Evolutionary conservation across 2,329 filamentous ascomycete species (phyloP).

Genomic region (Aspergillus carbonarius): DNA sequence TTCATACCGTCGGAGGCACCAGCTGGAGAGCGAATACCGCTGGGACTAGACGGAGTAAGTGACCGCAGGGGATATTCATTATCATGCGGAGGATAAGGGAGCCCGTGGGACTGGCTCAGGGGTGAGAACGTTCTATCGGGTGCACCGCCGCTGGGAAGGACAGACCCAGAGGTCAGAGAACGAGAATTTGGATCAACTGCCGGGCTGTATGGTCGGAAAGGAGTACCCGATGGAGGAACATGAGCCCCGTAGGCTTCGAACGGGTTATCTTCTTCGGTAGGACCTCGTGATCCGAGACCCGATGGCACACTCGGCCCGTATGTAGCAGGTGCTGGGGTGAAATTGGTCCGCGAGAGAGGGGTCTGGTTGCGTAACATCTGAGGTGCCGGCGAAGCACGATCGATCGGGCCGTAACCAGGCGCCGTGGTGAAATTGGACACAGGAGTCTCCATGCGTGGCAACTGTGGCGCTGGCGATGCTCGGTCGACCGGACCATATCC

Average conservation of each 20-base stretch:
- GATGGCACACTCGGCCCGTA: slow-evolving; percentile 11
- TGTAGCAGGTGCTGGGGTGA: slow-evolving; percentile 10
- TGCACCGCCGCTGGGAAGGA: slow-evolving; percentile 8
- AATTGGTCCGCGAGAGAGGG: slow-evolving; percentile 13
- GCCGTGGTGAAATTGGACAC: not conserved
- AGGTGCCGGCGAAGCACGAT: not conserved
- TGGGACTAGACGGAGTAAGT: slow-evolving; percentile 16
- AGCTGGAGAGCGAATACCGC: slow-evolving; percentile 11
- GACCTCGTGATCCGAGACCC: slow-evolving; percentile 2
- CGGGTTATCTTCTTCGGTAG: slow-evolving; percentile 6
- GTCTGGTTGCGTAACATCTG: slow-evolving; percentile 3
- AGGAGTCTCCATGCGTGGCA: slow-evolving; percentile 9
- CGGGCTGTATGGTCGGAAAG: slow-evolving; percentile 23
- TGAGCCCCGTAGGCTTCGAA: slow-evolving; percentile 9
- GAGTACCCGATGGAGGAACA: slow-evolving; percentile 3
- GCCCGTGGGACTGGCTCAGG: not conserved
- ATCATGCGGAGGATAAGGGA: slow-evolving; percentile 10
- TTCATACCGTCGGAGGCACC: slow-evolving; percentile 15
- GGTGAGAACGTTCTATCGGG: slow-evolving; percentile 13
- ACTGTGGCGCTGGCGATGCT: not conserved
- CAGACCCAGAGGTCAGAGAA: slow-evolving; percentile 17
- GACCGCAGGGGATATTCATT: slow-evolving; percentile 17
- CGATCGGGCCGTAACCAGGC: not conserved
- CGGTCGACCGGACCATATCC: not conserved
- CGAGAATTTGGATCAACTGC: slow-evolving; percentile 22